Conservation (phyloP, 208 protist genomes). For the Novymonas esmeraldas region DNA sequence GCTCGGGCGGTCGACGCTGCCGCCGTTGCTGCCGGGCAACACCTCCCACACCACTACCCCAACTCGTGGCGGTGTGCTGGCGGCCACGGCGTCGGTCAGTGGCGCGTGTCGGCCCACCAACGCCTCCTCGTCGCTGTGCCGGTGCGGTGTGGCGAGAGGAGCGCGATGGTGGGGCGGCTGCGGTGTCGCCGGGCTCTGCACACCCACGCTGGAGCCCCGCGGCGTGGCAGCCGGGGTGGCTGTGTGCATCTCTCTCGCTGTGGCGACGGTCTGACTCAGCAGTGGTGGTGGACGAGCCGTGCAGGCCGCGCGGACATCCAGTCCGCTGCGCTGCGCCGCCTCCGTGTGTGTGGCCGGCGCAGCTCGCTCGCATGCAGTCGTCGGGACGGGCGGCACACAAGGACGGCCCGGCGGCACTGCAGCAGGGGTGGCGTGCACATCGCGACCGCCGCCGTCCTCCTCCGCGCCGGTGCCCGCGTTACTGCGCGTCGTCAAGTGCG, state of each 20-base stretch:
- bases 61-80: background rate
- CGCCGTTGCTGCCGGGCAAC: background rate
- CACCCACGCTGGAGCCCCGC: no score
- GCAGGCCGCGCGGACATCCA: background rate
- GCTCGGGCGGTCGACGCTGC: background rate
- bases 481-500: background rate
- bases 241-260: no score
- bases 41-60: constrained; percentile 9
- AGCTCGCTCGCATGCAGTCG: background rate
- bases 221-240: no score
- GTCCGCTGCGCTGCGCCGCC: background rate
- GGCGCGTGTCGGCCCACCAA: no score
- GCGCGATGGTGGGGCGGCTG: background rate
- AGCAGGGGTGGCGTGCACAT: no score
- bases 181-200: background rate
- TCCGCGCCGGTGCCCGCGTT: background rate
- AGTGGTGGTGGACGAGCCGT: background rate
- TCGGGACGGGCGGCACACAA: no score
- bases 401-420: no score
- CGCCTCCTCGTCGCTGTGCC: background rate
- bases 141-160: constrained; percentile 2
- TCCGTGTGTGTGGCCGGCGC: background rate
- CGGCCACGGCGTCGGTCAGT: background rate
- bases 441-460: no score
- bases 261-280: no score